Base-by-base conservation (phyloP, 768 basidiomycete species). In the Mycena rebaudengoi region DNA sequence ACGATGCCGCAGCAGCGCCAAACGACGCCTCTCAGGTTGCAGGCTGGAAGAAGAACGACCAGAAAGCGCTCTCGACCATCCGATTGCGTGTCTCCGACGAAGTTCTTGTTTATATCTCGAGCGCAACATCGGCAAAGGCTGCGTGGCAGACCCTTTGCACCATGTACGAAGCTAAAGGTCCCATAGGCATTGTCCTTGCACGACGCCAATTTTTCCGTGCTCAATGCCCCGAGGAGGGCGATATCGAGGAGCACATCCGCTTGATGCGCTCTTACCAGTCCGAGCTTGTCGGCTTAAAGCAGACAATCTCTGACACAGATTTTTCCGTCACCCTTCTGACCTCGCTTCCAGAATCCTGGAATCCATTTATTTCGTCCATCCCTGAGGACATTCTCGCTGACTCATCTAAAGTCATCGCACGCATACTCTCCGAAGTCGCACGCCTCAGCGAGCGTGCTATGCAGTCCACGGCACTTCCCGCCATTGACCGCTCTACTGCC, bases 181-280 rank as follows among this genome's bases (percentile, higher is more conserved):
- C 70, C 13, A 53, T 71, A 5, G 70, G 66, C 10, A 61, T 74
- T 20, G 51, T 74, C 14, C 53, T 56, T 5, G 48, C 64, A 0
- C 66, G 67, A 1, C 66, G 73, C 25, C 69, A 71, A 39, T 51
- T 76, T 39, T 69, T 65, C 43, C 50, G 63, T 6, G 49, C 67
- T 20, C 32, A 41, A 14, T 68, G 65, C 49, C 46, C 69, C 32
- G 75, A 76, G 11, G 73, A 62, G 21, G 62, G 65, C 21, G 69
- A 75, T 45, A 68, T 78, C 37, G 71, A 74, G 14, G 69, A 69
- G 29, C 74, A 75, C 56, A 61, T 76, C 12, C 60, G 64, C 2
- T 28, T 52, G 28, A 71, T 76, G 67, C 59, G 64, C 39, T 40
- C 65, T 4, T 63, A 62, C 43, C 68, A 71, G 53, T 52, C 64